phyloP scores from a whole-genome alignment of 108 stramenopile genomes.

The Cyclotella baltica region DNA sequence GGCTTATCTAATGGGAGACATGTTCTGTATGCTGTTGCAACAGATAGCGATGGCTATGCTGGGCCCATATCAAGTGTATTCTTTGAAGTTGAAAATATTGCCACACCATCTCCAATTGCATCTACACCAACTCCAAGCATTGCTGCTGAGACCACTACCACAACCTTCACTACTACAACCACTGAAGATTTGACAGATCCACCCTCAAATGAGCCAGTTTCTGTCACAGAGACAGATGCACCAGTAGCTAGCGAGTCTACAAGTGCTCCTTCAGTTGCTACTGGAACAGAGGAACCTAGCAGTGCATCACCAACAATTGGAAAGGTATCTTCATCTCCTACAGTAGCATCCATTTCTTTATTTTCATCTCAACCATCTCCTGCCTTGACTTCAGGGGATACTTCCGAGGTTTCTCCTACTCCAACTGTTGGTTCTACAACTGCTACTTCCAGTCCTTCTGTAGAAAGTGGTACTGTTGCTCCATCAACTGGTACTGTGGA shows the following conservation, averaged over 20 bases:
- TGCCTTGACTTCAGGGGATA: neutral
- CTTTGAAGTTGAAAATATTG: slow-evolving; percentile 25
- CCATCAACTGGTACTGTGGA: too few species aligned
- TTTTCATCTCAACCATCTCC: neutral
- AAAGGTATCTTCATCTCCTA: slow-evolving; percentile 1
- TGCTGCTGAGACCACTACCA: neutral
- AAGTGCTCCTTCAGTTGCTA: neutral
- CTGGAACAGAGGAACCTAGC: neutral
- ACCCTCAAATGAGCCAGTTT: slow-evolving; percentile 14
- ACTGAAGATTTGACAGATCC: slow-evolving; percentile 3
- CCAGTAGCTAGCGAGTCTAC: neutral
- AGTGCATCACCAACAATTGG: neutral
- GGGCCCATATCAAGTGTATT: slow-evolving; percentile 52
- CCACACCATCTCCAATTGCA: slow-evolving; percentile 7
- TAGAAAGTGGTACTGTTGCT: too few species aligned
- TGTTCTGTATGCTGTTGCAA: slow-evolving; percentile 49
- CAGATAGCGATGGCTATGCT: slow-evolving; percentile 49
- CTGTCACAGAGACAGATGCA: neutral
- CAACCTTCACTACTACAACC: neutral
- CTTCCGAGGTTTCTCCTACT: neutral
- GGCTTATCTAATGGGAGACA: slow-evolving; percentile 34
- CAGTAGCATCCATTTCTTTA: neutral
- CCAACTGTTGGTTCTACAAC: neutral
- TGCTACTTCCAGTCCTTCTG: too few species aligned
- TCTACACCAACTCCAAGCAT: neutral